Percentiles rank a stretch among this genome's conserved stretches.
These are phyloP conservation scores for Penicillium chermesinum DNA, from an alignment of 495 filamentous ascomycete species.

Conservation along the genomic window DNA sequence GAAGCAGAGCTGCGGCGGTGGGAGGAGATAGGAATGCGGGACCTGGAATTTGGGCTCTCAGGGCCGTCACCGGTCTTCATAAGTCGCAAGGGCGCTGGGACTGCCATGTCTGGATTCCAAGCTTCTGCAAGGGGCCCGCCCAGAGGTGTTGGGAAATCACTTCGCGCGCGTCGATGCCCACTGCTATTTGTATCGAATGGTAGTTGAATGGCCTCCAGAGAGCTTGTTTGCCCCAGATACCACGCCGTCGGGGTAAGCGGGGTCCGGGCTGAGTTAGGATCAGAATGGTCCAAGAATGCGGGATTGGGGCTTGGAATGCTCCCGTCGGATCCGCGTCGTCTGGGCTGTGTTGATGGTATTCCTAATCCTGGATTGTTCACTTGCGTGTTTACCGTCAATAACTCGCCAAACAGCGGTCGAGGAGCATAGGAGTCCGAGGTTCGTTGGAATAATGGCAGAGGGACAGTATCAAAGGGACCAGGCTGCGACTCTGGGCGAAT, in stretches of 20 bases:
- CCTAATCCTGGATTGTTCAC: slow-evolving; percentile 38
- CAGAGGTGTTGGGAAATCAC: slow-evolving; percentile 34
- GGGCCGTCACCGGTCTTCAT: slow-evolving; percentile 23
- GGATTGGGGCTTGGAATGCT: slow-evolving; percentile 50
- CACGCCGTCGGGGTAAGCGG: slow-evolving; percentile 53
- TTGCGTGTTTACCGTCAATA: slow-evolving; percentile 37
- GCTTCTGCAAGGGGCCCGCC: slow-evolving; percentile 25
- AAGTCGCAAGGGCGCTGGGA: slow-evolving; percentile 32
- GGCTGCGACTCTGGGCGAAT: neutral
- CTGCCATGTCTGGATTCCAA: slow-evolving; percentile 36
- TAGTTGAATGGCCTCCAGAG: slow-evolving; percentile 42
- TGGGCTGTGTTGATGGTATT: slow-evolving; percentile 25
- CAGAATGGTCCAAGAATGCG: slow-evolving; percentile 40
- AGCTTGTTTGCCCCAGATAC: slow-evolving; percentile 47
- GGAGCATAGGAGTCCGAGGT: slow-evolving; percentile 22
- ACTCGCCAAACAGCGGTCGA: slow-evolving; percentile 49
- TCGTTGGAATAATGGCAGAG: slow-evolving; percentile 20
- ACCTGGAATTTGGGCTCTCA: slow-evolving; percentile 46
- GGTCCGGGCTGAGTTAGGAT: slow-evolving; percentile 32
- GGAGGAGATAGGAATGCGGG: slow-evolving; percentile 54
- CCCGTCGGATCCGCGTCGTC: slow-evolving; percentile 49
- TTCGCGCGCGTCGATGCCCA: slow-evolving; percentile 44
- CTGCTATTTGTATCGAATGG: slow-evolving; percentile 18
- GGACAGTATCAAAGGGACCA: neutral
- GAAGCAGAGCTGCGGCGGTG: slow-evolving; percentile 44